Percentiles rank a stretch among this genome's conserved stretches.
phyloP scores from a whole-genome alignment of 495 filamentous ascomycete species.

The Aspergillus coremiiformis region DNA sequence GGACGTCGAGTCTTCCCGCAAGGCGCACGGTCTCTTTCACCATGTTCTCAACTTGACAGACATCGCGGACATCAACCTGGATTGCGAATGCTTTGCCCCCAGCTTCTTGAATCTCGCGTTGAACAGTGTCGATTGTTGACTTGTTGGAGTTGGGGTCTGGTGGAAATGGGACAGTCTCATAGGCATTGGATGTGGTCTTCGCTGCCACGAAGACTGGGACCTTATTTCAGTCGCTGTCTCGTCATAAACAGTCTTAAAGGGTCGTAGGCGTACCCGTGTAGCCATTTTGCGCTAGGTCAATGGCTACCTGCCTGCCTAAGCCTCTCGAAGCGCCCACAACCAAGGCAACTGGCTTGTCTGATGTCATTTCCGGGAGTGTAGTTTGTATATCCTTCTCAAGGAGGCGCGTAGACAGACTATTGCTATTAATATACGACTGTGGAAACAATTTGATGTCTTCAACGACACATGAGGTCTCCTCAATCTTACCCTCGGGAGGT shows the following conservation, averaged over 20 bases:
- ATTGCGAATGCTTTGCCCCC: constrained; percentile 60
- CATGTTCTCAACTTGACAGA: constrained; percentile 53
- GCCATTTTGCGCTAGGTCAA: constrained; percentile 60
- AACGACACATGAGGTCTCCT: not conserved
- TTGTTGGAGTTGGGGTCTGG: constrained; percentile 72
- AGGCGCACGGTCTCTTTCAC: constrained; percentile 53
- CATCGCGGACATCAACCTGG: constrained; percentile 62
- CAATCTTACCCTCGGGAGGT: not conserved
- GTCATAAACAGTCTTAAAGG: not conserved
- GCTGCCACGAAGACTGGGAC: constrained; percentile 66
- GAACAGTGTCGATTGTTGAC: constrained; percentile 81
- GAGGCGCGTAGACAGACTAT: not conserved
- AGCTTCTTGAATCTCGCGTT: constrained; percentile 63
- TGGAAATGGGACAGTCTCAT: constrained; percentile 53
- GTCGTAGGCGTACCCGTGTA: constrained; percentile 52
- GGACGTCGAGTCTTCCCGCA: constrained; percentile 60
- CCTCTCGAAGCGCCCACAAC: constrained; percentile 65
- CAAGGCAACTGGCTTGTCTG: constrained; percentile 49
- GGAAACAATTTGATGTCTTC: not conserved
- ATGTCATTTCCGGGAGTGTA: constrained; percentile 2
- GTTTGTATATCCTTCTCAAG: not conserved
- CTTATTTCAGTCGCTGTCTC: not conserved
- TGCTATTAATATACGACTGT: not conserved
- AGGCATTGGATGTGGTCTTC: constrained; percentile 66
- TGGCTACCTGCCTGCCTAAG: constrained; percentile 70